phyloP scores from a whole-genome alignment of 2,329 filamentous ascomycete genomes.

The Zymoseptoria passerinii region DNA sequence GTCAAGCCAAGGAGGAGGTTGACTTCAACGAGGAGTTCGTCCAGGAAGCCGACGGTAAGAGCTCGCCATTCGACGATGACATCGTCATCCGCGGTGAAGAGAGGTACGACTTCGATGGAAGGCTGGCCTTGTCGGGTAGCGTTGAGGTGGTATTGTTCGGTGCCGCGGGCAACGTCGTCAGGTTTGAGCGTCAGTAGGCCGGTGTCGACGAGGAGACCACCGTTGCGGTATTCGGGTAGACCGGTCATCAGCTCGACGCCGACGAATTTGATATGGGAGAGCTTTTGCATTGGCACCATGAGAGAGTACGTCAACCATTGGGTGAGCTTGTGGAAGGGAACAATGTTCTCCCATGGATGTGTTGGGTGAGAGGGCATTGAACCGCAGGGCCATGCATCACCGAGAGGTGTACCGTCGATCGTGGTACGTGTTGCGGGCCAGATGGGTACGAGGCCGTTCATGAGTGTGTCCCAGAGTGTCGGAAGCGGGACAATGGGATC shows the following conservation, averaged over 20 bases:
- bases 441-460: slow-evolving; percentile 76
- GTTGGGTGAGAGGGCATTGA: slow-evolving; percentile 69
- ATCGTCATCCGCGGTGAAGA: slow-evolving; percentile 65
- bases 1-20: slow-evolving; percentile 59
- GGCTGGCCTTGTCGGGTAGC: slow-evolving; percentile 63
- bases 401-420: slow-evolving; percentile 77
- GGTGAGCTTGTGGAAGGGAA: slow-evolving; percentile 88
- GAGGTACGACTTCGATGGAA: slow-evolving; percentile 63
- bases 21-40: slow-evolving; percentile 61
- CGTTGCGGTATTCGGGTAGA: slow-evolving; percentile 86
- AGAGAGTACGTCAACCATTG: slow-evolving; percentile 93
- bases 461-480: slow-evolving; percentile 82
- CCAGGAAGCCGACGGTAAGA: slow-evolving; percentile 65
- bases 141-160: slow-evolving; percentile 62
- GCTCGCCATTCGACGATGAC: slow-evolving; percentile 75
- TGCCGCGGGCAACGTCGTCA: slow-evolving; percentile 59
- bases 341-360: slow-evolving; percentile 68
- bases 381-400: slow-evolving; percentile 88
- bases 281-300: slow-evolving; percentile 79
- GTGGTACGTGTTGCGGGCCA: slow-evolving; percentile 83
- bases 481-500: slow-evolving; percentile 80
- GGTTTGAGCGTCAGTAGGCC: slow-evolving; percentile 70
- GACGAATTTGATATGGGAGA: slow-evolving; percentile 72
- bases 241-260: slow-evolving; percentile 80
- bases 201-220: slow-evolving; percentile 77